Conservation (phyloP, 805 yeast genomes). For the Metschnikowia anglica region DNA sequence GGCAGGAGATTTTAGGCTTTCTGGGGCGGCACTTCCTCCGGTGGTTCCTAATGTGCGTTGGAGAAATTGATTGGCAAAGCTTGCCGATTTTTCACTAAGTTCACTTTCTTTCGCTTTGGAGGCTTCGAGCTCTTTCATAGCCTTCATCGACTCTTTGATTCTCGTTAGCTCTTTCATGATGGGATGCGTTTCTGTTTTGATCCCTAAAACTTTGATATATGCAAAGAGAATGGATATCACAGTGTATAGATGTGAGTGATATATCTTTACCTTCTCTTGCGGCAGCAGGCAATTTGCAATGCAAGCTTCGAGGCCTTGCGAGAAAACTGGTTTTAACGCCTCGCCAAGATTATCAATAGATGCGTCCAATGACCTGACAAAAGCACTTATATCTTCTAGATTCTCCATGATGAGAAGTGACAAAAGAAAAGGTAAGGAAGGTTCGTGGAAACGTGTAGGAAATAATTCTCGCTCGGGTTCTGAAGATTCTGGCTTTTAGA, state of each 20-base stretch:
- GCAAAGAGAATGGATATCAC: constrained; percentile 58
- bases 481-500: too few species aligned
- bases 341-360: constrained; percentile 37
- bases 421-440: neutral
- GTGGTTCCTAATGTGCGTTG: constrained; percentile 43
- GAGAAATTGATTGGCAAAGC: constrained; percentile 47
- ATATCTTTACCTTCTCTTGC: constrained; percentile 29
- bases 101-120: constrained; percentile 21
- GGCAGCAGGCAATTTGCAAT: constrained; percentile 23
- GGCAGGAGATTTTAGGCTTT: constrained; percentile 42
- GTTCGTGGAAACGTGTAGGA: neutral
- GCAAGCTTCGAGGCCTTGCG: constrained; percentile 42
- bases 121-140: constrained; percentile 44
- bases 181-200: constrained; percentile 56
- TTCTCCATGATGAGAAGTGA: constrained; percentile 42
- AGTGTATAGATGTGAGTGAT: constrained; percentile 49
- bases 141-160: constrained; percentile 65
- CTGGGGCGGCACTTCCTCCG: constrained; percentile 34
- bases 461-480: too few species aligned
- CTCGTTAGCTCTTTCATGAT: constrained; percentile 66
- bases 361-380: constrained; percentile 37
- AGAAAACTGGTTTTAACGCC: constrained; percentile 36
- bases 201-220: constrained; percentile 57
- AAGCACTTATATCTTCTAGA: constrained; percentile 40
- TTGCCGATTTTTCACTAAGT: constrained; percentile 23